Conservation (phyloP, 306 rosid species). For the Rosa persica region DNA sequence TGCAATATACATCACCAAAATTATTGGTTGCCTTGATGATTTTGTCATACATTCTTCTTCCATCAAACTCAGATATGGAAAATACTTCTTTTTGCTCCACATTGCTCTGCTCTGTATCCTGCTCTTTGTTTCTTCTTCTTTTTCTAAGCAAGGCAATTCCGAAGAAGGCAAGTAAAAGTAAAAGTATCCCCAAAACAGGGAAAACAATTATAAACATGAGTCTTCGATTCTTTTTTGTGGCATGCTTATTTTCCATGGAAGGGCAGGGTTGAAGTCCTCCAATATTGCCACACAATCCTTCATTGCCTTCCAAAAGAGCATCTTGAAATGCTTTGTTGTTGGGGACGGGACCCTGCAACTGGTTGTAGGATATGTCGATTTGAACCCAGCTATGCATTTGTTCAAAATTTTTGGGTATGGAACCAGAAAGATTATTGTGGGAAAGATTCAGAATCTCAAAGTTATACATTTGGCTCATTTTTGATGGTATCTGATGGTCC, state of each 20-base stretch:
- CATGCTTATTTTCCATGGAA: neutral
- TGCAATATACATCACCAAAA: conserved; percentile 3
- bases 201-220: neutral
- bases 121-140: neutral
- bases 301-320: no score
- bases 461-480: no score
- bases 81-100: neutral
- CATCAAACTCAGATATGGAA: neutral
- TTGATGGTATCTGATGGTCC: no score
- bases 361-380: conserved; percentile 19
- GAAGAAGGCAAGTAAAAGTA: neutral
- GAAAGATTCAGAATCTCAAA: no score
- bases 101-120: neutral
- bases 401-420: no score
- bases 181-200: neutral
- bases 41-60: neutral
- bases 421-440: no score
- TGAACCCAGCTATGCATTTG: no score
- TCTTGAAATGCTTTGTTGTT: neutral
- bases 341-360: conserved; percentile 20
- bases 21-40: conserved; percentile 4
- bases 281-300: no score
- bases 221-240: neutral
- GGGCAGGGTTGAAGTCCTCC: no score
- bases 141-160: neutral